Evolutionary conservation across 2,329 filamentous ascomycete species (phyloP).

Genomic region (Beauveria scarabaeidicola): DNA sequence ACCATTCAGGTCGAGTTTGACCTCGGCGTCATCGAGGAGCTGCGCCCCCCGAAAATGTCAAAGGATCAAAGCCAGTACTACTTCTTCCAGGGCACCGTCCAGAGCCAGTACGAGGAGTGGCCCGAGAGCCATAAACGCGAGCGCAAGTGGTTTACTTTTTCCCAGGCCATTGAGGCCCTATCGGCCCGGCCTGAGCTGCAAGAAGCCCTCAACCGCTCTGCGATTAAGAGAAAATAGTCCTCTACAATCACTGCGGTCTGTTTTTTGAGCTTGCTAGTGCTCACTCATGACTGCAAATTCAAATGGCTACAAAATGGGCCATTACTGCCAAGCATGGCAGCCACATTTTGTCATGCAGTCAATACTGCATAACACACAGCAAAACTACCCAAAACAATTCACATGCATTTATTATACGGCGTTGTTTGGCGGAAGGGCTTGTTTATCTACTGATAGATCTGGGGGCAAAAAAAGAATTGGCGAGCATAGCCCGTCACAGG

Average conservation of each 20-base stretch:
- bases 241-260: background rate
- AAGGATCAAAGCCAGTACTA: constrained; percentile 59
- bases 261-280: background rate
- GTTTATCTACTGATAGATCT: constrained; percentile 8
- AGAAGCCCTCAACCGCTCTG: constrained; percentile 77
- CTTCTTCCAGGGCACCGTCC: constrained; percentile 83
- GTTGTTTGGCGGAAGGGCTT: constrained; percentile 5
- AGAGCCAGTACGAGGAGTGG: constrained; percentile 79
- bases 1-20: constrained; percentile 76
- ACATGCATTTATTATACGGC: constrained; percentile 7
- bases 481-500: background rate
- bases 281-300: background rate
- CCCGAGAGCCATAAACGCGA: constrained; percentile 89
- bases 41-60: constrained; percentile 65
- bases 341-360: background rate
- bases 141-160: constrained; percentile 82
- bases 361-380: background rate
- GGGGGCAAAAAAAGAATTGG: constrained; percentile 3
- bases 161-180: constrained; percentile 70
- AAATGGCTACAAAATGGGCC: background rate
- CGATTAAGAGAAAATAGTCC: constrained; percentile 40
- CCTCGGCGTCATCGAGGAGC: constrained; percentile 79
- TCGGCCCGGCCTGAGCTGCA: constrained; percentile 75
- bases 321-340: background rate
- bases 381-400: constrained; percentile 1